Base-by-base conservation (phyloP, 2,329 filamentous ascomycete species). In the Epichloe gansuensis region DNA sequence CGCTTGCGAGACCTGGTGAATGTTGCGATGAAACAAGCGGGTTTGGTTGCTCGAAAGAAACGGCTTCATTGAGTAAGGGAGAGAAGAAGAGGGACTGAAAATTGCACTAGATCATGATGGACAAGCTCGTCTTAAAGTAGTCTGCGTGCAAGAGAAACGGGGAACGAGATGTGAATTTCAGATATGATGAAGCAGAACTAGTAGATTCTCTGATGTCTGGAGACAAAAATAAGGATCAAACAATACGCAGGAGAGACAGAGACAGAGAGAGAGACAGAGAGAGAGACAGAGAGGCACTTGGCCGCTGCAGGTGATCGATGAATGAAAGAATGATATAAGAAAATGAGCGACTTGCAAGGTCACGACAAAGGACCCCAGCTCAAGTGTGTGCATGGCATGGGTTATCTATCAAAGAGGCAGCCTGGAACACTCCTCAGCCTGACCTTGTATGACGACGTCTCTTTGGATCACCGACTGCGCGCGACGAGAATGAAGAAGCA, bases 311-410 rank as follows among this genome's bases (percentile, higher is more conserved):
- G 38, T 55, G 51, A 55, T 51, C 25, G 21, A 38, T 48, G 41
- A 41, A 25, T 17, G 7, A 15, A 45, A 49, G 47, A 48, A 47
- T 52, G 46, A 52, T 49, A 45, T 48, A 45, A 34, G 43, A 25
- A 28, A 31, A 46, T 41, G 44, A 37, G 31, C 37, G 48, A 23
- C 47, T 47, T 25, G 17, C 4, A 23, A 31, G 51, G 51, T 53
- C 54, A 55, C 48, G 48, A 45, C 54, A 21, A 55, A 51, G 51
- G 17, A 17, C 38, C 5, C 28, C 5, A 25, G 21, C n/a, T 31
- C 42, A 38, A 25, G 37, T 50, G 48, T 50, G 48, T 48, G 48
- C 35, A 21, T 8, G 37, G 38, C 56, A 53, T 58, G 55, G 48
- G 42, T 46, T 46, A 25, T 49, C 51, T 37, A 45, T 44, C 37